phyloP scores from a whole-genome alignment of 306 rosid species.

The Canavalia gladiata region DNA sequence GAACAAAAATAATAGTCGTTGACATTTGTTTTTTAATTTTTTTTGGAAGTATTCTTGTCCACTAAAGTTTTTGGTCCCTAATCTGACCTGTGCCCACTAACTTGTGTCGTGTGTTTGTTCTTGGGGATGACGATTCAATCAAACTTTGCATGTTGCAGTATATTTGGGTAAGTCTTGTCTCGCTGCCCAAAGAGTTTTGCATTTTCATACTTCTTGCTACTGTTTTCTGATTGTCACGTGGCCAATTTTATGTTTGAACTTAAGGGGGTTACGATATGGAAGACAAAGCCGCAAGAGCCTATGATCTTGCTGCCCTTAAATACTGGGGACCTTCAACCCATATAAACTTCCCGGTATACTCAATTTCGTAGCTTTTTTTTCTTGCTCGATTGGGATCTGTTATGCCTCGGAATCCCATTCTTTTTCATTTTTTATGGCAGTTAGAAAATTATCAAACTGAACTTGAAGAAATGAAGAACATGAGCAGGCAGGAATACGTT shows the following conservation, averaged over 20 bases:
- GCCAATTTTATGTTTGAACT: slow-evolving; percentile 26
- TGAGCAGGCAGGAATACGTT: slow-evolving; percentile 95
- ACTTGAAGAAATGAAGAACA: slow-evolving; percentile 93
- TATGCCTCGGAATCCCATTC: neutral
- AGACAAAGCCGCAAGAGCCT: slow-evolving; percentile 98
- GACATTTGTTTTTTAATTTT: neutral
- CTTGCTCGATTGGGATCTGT: neutral
- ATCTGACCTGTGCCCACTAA: slow-evolving; percentile 56
- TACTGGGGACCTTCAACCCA: slow-evolving; percentile 98
- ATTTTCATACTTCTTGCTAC: neutral
- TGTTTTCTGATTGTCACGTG: neutral
- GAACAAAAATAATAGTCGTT: neutral
- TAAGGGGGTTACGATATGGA: slow-evolving; percentile 99
- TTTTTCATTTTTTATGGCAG: slow-evolving; percentile 52
- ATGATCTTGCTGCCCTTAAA: slow-evolving; percentile 97
- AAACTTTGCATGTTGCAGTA: slow-evolving; percentile 65
- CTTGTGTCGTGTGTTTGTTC: slow-evolving; percentile 52
- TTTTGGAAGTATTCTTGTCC: slow-evolving; percentile 39
- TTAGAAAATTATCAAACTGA: slow-evolving; percentile 74
- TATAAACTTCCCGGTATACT: slow-evolving; percentile 82
- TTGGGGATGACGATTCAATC: slow-evolving; percentile 56
- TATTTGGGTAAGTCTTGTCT: slow-evolving; percentile 75
- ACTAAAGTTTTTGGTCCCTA: slow-evolving; percentile 39
- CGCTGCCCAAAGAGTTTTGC: too few species aligned
- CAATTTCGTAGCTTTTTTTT: neutral